Evolutionary conservation across 495 filamentous ascomycete species (phyloP).

Genomic region (Xylaria palmicola): DNA sequence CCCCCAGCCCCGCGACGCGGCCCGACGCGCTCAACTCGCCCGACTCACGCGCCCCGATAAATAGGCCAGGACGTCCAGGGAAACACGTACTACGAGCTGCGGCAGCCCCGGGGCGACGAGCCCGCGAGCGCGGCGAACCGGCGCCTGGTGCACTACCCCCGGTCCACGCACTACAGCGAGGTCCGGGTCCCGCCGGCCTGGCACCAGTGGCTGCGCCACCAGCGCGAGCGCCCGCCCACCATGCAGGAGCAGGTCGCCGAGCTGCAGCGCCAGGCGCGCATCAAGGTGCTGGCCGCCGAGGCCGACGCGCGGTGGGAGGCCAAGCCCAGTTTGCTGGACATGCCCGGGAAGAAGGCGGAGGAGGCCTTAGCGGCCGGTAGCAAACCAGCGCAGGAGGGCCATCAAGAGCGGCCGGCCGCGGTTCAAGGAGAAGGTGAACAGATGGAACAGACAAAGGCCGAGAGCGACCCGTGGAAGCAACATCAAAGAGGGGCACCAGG

Average conservation of each 20-base stretch:
- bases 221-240: slow-evolving; percentile 66
- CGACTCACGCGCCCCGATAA: neutral
- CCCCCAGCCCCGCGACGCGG: no score
- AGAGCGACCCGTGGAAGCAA: slow-evolving; percentile 61
- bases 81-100: slow-evolving; percentile 96
- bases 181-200: slow-evolving; percentile 69
- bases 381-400: slow-evolving; percentile 19
- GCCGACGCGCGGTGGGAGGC: slow-evolving; percentile 86
- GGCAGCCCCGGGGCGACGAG: slow-evolving; percentile 55
- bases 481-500: slow-evolving; percentile 49
- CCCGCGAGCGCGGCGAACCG: slow-evolving; percentile 50
- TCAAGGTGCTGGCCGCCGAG: slow-evolving; percentile 71
- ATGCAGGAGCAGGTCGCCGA: slow-evolving; percentile 75
- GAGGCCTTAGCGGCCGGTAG: neutral
- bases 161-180: slow-evolving; percentile 63
- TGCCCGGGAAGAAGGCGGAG: slow-evolving; percentile 17
- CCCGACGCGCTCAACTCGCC: no score
- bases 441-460: slow-evolving; percentile 18
- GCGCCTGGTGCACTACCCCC: slow-evolving; percentile 68
- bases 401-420: slow-evolving; percentile 19
- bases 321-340: slow-evolving; percentile 52
- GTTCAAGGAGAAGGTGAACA: slow-evolving; percentile 22
- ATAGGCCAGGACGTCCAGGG: slow-evolving; percentile 80
- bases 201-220: slow-evolving; percentile 95
- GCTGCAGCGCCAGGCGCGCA: slow-evolving; percentile 59